Evolutionary conservation across 1,139 yeast genomes (phyloP), one percentile per base, ranked within the genome.

Genomic region (Sugiyamaella neomexicana): DNA sequence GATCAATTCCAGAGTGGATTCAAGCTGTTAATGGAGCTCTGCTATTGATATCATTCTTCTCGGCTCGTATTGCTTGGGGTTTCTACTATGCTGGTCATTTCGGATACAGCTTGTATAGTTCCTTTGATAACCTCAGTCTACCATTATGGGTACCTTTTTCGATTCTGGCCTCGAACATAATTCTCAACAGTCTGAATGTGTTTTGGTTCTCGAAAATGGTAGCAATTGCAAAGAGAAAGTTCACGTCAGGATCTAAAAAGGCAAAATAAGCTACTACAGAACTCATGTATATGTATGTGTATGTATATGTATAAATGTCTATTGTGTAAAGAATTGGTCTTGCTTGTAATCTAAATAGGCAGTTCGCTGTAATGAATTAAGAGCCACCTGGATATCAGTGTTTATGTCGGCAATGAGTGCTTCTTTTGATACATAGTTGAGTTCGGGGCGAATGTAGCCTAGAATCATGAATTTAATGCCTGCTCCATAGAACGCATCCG

Each of bases 381-480:
- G 65, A 0, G 97, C 90, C 31, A 85, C 83, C 55, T 77, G 72
- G 36, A 91, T 89, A 68, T 95, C 99, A 31, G 78, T 75, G 56
- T 88, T 80, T 51, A 95, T 95, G 69, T 93, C 99, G 38, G 80
- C 80, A 52, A 91, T 89, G 63, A 95, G 75, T 0, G 95, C 96
- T 60, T 93, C 97, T 61, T 83, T 78, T 5, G 96, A 83, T 10
- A 90, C 86, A 67, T 90, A 95, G 68, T 91, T 81, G 63, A 89
- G 77, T 68, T 95, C 98, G 0, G 97, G 96, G 59, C 99, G 80
- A 45, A 95, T 82, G 68, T 88, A 91, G 0, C 99, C 99, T 62
- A 91, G 76, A 2, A 95, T 82, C 43, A 78, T 79, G 63, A 87
- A 82, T 58, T 77, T 78, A 58, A 93, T 77, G 13, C 71, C 63